Evolutionary conservation across 1,284 basidiomycete genomes (phyloP).

Genomic region (Psilocybe mexicana): DNA sequence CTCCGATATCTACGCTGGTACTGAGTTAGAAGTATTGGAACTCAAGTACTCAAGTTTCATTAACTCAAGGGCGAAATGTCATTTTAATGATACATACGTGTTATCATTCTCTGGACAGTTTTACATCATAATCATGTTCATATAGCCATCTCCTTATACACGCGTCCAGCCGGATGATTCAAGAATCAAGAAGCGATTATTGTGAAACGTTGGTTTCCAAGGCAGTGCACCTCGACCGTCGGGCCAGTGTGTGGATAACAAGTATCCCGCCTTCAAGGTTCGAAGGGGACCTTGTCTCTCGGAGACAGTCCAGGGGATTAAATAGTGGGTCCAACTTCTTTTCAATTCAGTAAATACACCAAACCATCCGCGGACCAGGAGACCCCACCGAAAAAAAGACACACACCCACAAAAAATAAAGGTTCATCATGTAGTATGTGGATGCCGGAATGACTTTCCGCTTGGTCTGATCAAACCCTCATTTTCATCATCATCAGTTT

Average conservation of each 20-base stretch:
- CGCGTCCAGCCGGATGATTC: background rate
- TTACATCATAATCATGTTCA: background rate
- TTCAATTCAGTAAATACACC: background rate
- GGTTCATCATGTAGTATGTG: background rate
- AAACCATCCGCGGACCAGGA: background rate
- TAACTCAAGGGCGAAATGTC: background rate
- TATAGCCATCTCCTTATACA: background rate
- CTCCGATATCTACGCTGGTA: background rate
- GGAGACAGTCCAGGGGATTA: background rate
- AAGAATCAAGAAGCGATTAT: background rate
- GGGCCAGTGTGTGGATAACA: background rate
- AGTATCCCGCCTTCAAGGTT: background rate
- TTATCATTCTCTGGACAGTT: background rate
- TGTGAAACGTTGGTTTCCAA: conserved; percentile 1
- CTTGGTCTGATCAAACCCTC: too few relatives aligned
- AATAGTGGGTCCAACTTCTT: background rate
- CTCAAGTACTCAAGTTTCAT: background rate
- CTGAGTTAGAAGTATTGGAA: background rate
- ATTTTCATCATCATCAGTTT: background rate
- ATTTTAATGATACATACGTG: background rate
- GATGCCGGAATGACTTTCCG: background rate
- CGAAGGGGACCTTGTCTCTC: background rate
- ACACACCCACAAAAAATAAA: background rate
- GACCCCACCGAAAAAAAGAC: background rate
- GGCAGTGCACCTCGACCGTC: background rate